phyloP scores from a whole-genome alignment of 2,329 filamentous ascomycete species.

The Acrocalymma vagum region DNA sequence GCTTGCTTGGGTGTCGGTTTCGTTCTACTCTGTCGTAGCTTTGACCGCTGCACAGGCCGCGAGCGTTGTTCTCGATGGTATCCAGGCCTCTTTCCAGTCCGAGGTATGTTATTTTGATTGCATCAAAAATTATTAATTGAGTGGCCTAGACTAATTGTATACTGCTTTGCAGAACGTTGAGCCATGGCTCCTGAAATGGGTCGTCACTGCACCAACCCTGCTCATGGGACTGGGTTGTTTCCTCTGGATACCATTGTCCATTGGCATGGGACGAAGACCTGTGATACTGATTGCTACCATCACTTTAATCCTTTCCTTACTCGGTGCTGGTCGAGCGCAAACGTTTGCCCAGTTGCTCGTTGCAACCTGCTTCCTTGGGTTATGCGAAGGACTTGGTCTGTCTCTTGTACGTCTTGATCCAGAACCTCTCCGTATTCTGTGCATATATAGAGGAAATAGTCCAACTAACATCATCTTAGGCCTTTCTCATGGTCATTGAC shows the following conservation, averaged over 20 bases:
- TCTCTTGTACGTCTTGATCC: constrained; percentile 39
- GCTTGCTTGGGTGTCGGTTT: constrained; percentile 25
- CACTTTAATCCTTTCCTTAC: constrained; percentile 33
- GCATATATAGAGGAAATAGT: not conserved
- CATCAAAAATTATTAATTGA: not conserved
- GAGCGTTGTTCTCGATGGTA: constrained; percentile 20
- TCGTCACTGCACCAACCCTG: constrained; percentile 39
- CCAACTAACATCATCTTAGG: constrained; percentile 25
- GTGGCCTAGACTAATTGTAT: not conserved
- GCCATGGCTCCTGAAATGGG: constrained; percentile 33
- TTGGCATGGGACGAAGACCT: constrained; percentile 49
- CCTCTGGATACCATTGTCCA: constrained; percentile 48
- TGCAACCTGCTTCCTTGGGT: constrained; percentile 42
- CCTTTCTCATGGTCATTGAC: constrained; percentile 48
- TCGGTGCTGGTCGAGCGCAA: constrained; percentile 34
- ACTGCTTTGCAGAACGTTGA: constrained; percentile 19
- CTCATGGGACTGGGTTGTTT: constrained; percentile 48
- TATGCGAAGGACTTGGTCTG: constrained; percentile 42
- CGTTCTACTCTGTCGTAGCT: constrained; percentile 20
- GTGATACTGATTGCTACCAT: constrained; percentile 42
- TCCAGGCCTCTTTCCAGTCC: constrained; percentile 19
- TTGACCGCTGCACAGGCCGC: constrained; percentile 29
- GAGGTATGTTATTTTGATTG: constrained; percentile 14
- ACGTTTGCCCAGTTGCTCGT: constrained; percentile 37
- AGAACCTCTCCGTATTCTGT: not conserved